Evolutionary conservation across 2,329 filamentous ascomycete species (phyloP).

Genomic region (Trematosphaeria pertusa): DNA sequence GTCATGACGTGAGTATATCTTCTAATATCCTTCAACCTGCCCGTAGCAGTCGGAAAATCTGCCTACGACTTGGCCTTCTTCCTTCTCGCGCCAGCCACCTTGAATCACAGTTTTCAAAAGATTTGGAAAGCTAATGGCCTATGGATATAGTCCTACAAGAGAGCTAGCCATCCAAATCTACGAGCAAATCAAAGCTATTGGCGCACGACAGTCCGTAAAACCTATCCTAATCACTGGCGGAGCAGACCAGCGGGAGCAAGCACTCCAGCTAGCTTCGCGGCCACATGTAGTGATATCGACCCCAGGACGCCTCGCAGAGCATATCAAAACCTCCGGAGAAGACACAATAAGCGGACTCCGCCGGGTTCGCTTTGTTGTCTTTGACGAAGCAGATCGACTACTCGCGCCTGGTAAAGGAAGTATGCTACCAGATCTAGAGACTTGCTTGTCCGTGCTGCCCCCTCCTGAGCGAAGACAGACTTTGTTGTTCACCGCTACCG

Average conservation of each 20-base stretch:
- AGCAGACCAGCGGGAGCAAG: slow-evolving; percentile 89
- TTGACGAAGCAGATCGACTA: slow-evolving; percentile 94
- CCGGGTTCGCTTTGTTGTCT: slow-evolving; percentile 82
- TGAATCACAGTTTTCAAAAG: no score
- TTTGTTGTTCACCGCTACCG: slow-evolving; percentile 92
- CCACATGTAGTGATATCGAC: slow-evolving; percentile 96
- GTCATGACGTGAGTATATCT: slow-evolving; percentile 79
- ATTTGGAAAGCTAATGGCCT: no score
- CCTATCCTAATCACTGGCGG: slow-evolving; percentile 90
- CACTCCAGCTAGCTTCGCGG: slow-evolving; percentile 78
- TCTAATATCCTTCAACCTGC: neutral
- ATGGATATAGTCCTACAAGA: slow-evolving; percentile 53
- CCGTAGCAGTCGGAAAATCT: no score
- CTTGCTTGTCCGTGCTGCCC: slow-evolving; percentile 83
- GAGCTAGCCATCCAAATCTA: slow-evolving; percentile 96
- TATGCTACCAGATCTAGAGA: slow-evolving; percentile 94
- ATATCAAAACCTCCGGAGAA: slow-evolving; percentile 88
- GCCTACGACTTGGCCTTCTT: no score
- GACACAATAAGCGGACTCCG: slow-evolving; percentile 86
- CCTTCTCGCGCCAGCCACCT: no score
- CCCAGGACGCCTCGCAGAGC: slow-evolving; percentile 86
- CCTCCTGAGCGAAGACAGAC: slow-evolving; percentile 84
- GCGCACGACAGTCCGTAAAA: slow-evolving; percentile 85
- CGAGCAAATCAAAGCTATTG: slow-evolving; percentile 94
- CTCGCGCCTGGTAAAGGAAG: slow-evolving; percentile 77